These are phyloP conservation scores for Ceratocystis papillata DNA, from an alignment of 2,329 filamentous ascomycete genomes.

Conservation along the genomic window DNA sequence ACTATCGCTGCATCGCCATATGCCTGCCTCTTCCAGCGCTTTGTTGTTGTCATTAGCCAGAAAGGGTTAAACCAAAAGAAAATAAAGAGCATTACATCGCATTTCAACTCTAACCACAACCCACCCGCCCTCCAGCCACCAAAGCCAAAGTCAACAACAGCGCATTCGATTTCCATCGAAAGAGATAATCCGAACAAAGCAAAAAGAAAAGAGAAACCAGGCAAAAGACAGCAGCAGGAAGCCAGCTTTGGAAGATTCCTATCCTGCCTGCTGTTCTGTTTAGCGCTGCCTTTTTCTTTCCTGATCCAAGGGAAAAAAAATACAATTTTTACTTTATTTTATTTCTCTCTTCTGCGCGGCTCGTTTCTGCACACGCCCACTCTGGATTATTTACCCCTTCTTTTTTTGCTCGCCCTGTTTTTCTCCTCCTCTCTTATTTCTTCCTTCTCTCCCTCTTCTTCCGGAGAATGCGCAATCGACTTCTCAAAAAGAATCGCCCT, in stretches of 20 bases:
- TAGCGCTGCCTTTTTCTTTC: neutral
- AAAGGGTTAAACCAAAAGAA: neutral
- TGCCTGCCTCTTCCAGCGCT: neutral
- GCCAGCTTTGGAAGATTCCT: too few relatives aligned
- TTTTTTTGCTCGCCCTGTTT: slow-evolving; percentile 14
- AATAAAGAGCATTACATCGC: neutral
- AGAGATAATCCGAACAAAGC: too few relatives aligned
- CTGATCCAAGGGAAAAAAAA: neutral
- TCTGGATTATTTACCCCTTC: slow-evolving; percentile 13
- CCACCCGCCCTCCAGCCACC: neutral
- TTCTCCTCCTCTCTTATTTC: slow-evolving; percentile 13
- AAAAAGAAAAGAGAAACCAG: too few relatives aligned
- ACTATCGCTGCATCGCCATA: neutral
- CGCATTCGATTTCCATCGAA: too few relatives aligned
- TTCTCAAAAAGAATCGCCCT: slow-evolving; percentile 23
- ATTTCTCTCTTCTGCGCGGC: neutral
- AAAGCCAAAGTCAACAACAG: neutral
- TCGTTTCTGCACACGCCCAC: slow-evolving; percentile 14
- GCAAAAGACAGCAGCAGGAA: too few relatives aligned
- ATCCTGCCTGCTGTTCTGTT: neutral
- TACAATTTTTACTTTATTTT: neutral
- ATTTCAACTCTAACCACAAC: neutral
- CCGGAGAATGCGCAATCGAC: slow-evolving; percentile 22
- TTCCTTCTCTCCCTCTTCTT: slow-evolving; percentile 12
- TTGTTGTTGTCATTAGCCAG: slow-evolving; percentile 4